Conservation (phyloP, 140 eudicot genomes). For the Erigeron philadelphicus region DNA sequence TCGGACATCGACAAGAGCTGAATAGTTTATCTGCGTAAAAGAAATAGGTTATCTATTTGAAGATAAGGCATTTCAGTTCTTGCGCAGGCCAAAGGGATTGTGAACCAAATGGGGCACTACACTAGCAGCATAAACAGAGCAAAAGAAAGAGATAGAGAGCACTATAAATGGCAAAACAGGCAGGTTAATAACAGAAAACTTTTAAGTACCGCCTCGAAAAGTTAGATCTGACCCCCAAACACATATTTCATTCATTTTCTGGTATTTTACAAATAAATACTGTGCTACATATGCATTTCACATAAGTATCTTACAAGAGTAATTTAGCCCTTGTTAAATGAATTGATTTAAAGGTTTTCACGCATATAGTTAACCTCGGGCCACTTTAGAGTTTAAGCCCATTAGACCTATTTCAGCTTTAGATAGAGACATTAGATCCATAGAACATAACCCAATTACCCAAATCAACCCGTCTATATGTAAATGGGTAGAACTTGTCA, state of each 20-base stretch:
- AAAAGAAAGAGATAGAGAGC: neutral
- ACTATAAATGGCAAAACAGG: neutral
- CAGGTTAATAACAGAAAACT: neutral
- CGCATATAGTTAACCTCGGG: neutral
- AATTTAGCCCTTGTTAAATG: neutral
- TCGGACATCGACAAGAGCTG: constrained; percentile 73
- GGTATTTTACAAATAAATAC: neutral
- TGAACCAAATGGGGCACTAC: neutral
- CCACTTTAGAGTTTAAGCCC: neutral
- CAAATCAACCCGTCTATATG: constrained; percentile 6
- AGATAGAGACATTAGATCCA: neutral
- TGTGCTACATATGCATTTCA: neutral
- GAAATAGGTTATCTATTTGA: neutral
- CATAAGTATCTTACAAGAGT: neutral
- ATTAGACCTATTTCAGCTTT: neutral
- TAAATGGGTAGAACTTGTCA: neutral
- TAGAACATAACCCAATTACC: constrained; percentile 6
- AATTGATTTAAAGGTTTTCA: neutral
- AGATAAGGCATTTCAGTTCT: constrained; percentile 9
- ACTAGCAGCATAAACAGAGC: neutral
- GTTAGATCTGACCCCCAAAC: neutral
- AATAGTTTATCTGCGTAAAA: constrained; percentile 62
- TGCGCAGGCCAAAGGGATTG: neutral
- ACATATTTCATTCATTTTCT: neutral
- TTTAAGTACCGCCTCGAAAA: neutral